Evolutionary conservation across 345 rosid species (phyloP), one percentile per base, ranked within the genome.

Genomic region (Pugionium dolabratum): DNA sequence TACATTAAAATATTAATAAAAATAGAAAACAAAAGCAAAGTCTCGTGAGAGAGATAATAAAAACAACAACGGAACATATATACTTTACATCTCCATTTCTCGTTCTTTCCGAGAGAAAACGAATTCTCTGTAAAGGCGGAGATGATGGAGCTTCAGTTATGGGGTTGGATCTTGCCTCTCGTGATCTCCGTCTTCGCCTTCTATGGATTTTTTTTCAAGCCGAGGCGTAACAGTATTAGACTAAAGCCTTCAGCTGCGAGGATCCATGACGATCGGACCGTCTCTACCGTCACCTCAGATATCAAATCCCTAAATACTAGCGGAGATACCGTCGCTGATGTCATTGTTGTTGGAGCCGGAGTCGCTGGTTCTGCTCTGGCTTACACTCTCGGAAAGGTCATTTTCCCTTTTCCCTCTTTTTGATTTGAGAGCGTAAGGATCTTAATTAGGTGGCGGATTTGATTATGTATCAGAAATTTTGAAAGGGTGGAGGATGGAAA

Each of bases 301-400:
- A 75, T 76, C 35, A 64, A 76, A 76, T 82, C 84, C 64, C 53
- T 66, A 30, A 47, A 69, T 4, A 5, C 18, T 29, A 27, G 44
- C 59, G 63, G 67, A 37, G 67, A 66, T 29, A 77, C 43, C 2
- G 78, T 61, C n/a, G 63, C 70, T 32, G 94, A 87, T 10, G 79
- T 87, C 43, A 74, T 87, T 70, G 66, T 87, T 41, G 94, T 87
- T 29, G 94, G 94, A 0, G 91, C 91, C 6, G 91, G 89, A 2
- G 91, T 86, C 55, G 91, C 91, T 75, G 91, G 91, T 48, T 65
- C 89, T 28, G 87, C 94, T 44, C 85, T 84, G 30, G 89, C 89
- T 40, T 77, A 82, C 59, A 84, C 86, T 36, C 85, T 84, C 43
- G 89, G 86, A 64, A 82, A 82, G 86, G 89, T 84, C 8, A 2